Evolutionary conservation across 2,329 filamentous ascomycete species (phyloP).

Genomic region (Trichophyton mentagrophytes): DNA sequence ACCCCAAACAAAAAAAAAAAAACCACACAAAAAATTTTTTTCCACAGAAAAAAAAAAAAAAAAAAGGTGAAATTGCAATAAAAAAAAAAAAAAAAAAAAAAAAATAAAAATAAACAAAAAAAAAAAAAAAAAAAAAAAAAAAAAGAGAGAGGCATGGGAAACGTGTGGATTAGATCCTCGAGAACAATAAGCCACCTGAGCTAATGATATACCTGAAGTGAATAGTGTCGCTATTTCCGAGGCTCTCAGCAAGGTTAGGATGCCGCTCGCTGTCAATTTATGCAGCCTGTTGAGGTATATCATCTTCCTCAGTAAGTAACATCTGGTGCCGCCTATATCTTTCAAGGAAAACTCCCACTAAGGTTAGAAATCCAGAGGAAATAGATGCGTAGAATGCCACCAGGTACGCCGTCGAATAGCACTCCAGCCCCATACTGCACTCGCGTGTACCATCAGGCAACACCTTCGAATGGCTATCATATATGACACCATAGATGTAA

Average conservation of each 20-base stretch:
- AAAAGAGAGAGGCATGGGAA: background rate
- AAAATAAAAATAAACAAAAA: too few species aligned
- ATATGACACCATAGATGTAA: conserved; percentile 71
- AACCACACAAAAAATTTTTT: too few species aligned
- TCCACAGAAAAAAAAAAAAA: too few species aligned
- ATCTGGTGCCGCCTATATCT: conserved; percentile 18
- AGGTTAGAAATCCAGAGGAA: conserved; percentile 53
- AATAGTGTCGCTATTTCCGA: background rate
- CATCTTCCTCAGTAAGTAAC: conserved; percentile 16
- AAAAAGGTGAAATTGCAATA: too few species aligned
- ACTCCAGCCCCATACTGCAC: conserved; percentile 65
- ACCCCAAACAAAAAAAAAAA: too few species aligned
- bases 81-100: too few species aligned
- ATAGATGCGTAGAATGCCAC: conserved; percentile 62
- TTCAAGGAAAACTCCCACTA: conserved; percentile 41
- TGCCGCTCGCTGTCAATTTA: background rate
- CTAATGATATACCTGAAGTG: background rate
- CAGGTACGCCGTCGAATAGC: conserved; percentile 70
- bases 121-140: background rate
- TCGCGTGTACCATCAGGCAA: conserved; percentile 55
- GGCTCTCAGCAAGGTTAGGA: background rate
- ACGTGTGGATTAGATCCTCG: background rate
- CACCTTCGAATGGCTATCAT: conserved; percentile 64
- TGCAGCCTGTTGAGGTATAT: conserved; percentile 8
- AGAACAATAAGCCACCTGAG: background rate